Percentiles rank a stretch among this genome's conserved stretches.
These are phyloP conservation scores for Globisporangium apiculatum DNA, from an alignment of 352 stramenopile species.

Conservation along the genomic window DNA sequence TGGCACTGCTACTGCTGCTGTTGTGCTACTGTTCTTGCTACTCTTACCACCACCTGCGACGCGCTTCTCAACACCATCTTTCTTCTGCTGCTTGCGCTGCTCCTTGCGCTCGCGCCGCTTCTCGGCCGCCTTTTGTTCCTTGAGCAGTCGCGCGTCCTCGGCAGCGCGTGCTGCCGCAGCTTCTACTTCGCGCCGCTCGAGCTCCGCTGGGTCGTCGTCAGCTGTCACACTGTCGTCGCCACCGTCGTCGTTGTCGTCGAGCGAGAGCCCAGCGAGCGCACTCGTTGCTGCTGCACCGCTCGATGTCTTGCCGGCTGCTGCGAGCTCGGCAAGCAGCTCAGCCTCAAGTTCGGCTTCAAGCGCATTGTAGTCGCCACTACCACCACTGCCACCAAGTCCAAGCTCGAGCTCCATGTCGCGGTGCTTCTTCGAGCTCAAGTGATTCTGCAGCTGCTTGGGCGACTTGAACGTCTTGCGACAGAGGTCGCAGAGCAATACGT, in stretches of 20 bases:
- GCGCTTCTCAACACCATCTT: slow-evolving; percentile 72
- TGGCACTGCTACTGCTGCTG: background rate
- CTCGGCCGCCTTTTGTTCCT: slow-evolving; percentile 70
- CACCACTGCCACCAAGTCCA: slow-evolving; percentile 26
- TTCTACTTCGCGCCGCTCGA: slow-evolving; percentile 26
- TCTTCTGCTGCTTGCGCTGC: slow-evolving; percentile 75
- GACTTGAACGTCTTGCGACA: slow-evolving; percentile 85
- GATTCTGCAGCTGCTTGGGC: slow-evolving; percentile 73
- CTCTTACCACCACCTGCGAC: slow-evolving; percentile 21
- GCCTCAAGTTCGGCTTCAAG: slow-evolving; percentile 60
- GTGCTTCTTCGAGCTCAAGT: slow-evolving; percentile 78
- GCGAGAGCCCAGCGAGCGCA: background rate
- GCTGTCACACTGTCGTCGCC: background rate
- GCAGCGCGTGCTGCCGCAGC: slow-evolving; percentile 31
- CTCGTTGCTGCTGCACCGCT: background rate
- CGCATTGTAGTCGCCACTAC: slow-evolving; percentile 26
- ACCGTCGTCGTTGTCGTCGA: background rate
- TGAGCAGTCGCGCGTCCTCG: slow-evolving; percentile 50
- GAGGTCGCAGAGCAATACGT: slow-evolving; percentile 66
- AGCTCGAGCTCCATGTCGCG: slow-evolving; percentile 66
- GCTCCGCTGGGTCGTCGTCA: slow-evolving; percentile 6
- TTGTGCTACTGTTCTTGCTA: slow-evolving; percentile 40
- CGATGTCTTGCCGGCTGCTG: slow-evolving; percentile 24
- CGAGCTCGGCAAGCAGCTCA: slow-evolving; percentile 50
- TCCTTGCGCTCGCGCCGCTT: slow-evolving; percentile 79